These are phyloP conservation scores for Cytospora piceicola DNA, from an alignment of 2,329 filamentous ascomycete genomes.

Conservation along the genomic window DNA sequence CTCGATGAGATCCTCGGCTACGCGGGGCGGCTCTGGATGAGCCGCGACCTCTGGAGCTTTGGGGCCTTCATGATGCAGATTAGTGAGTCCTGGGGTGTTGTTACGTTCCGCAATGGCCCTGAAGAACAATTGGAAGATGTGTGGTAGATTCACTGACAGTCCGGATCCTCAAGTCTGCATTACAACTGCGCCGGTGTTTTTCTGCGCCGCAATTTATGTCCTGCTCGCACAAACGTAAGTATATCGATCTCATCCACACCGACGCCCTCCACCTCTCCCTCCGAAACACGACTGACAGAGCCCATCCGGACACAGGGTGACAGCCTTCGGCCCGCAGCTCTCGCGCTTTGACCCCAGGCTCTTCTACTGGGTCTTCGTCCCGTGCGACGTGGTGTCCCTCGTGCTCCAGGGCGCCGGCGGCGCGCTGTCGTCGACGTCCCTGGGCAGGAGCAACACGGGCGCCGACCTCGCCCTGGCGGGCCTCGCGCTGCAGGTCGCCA, in stretches of 20 bases:
- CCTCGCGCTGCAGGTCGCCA: constrained; percentile 61
- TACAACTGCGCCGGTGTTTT: constrained; percentile 59
- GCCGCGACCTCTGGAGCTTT: constrained; percentile 62
- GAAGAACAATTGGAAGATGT: too few relatives aligned
- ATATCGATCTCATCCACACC: not conserved
- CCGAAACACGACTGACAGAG: not conserved
- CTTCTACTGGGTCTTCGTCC: constrained; percentile 53
- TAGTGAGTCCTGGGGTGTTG: constrained; percentile 42
- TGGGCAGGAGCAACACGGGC: constrained; percentile 51
- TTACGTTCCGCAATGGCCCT: not conserved
- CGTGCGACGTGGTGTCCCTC: constrained; percentile 58
- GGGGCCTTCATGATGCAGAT: constrained; percentile 69
- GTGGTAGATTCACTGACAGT: constrained; percentile 1
- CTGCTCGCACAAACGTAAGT: constrained; percentile 53
- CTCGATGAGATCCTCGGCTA: constrained; percentile 66
- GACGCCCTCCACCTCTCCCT: not conserved
- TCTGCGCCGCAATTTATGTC: constrained; percentile 68
- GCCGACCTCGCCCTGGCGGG: constrained; percentile 57
- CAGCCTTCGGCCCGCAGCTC: constrained; percentile 44
- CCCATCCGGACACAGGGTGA: constrained; percentile 38
- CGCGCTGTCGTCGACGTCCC: constrained; percentile 50
- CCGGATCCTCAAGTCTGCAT: constrained; percentile 53
- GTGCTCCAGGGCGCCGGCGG: constrained; percentile 60
- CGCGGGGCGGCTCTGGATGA: constrained; percentile 59
- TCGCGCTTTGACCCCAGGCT: constrained; percentile 47